Evolutionary conservation across 1,139 yeast genomes (phyloP).

Genomic region (Lodderomyces orthopsilosis): DNA sequence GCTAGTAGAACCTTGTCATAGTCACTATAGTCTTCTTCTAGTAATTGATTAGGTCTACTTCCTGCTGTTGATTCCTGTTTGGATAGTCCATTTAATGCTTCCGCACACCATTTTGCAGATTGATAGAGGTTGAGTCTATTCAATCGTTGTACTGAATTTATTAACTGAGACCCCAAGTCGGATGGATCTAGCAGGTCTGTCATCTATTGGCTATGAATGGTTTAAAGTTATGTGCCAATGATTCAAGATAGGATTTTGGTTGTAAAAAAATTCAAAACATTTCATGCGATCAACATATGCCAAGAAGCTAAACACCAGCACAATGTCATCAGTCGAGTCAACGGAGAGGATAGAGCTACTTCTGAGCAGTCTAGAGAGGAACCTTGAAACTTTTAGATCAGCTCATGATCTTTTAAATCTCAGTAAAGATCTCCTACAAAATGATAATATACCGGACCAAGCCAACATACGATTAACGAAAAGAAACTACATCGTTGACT

Average conservation of each 20-base stretch:
- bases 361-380: conserved; percentile 6
- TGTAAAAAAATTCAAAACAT: conserved; percentile 1
- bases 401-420: conserved; percentile 9
- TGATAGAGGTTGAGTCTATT: conserved; percentile 54
- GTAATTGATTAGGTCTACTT: not conserved
- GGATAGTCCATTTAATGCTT: conserved; percentile 57
- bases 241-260: not conserved
- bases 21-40: conserved; percentile 18
- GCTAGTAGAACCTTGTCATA: conserved; percentile 54
- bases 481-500: conserved; percentile 31
- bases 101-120: conserved; percentile 81
- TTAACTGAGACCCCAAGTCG: conserved; percentile 24
- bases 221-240: not conserved
- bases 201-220: conserved; percentile 3
- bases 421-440: not conserved
- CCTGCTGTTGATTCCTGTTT: conserved; percentile 8
- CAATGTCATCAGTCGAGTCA: not conserved
- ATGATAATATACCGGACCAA: not conserved
- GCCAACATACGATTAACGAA: conserved; percentile 10
- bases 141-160: conserved; percentile 25
- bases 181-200: conserved; percentile 4
- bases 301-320: not conserved
- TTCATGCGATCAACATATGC: too few species aligned
- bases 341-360: conserved; percentile 2
- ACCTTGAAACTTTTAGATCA: conserved; percentile 15